These are phyloP conservation scores for Sherardia arvensis DNA, from an alignment of 257 asterid species.

Conservation along the genomic window DNA sequence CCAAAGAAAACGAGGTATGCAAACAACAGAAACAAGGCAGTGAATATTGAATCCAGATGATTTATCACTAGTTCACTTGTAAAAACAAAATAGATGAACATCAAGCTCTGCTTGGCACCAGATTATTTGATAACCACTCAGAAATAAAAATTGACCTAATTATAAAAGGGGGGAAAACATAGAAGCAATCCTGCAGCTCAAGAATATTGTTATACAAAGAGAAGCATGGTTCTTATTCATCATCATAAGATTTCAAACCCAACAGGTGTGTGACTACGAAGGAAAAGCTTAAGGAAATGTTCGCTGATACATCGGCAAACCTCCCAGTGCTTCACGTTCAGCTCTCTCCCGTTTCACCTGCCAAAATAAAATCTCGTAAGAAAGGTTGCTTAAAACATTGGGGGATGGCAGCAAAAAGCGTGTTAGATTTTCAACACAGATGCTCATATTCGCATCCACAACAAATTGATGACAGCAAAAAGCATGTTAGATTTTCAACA, in stretches of 20 bases:
- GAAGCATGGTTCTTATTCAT: background rate
- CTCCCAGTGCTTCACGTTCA: slow-evolving; percentile 78
- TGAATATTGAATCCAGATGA: background rate
- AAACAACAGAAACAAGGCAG: background rate
- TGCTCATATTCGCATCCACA: background rate
- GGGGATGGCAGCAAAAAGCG: background rate
- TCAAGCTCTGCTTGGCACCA: background rate
- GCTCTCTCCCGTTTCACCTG: slow-evolving; percentile 71
- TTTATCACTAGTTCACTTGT: no score
- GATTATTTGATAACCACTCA: background rate
- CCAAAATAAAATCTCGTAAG: background rate
- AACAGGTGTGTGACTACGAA: background rate
- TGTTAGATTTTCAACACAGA: background rate
- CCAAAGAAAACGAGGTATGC: no score
- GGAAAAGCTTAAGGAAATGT: slow-evolving; percentile 35
- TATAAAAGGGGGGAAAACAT: background rate
- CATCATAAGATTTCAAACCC: background rate
- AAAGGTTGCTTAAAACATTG: background rate
- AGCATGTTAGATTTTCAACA: background rate
- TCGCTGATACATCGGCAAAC: slow-evolving; percentile 74
- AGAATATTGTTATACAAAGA: background rate
- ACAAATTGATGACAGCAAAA: background rate
- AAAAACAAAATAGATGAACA: no score
- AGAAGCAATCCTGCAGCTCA: background rate
- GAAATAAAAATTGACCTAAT: background rate